Evolutionary conservation across 179 eudicot genomes (phyloP).

Genomic region (Beta macrorhiza): DNA sequence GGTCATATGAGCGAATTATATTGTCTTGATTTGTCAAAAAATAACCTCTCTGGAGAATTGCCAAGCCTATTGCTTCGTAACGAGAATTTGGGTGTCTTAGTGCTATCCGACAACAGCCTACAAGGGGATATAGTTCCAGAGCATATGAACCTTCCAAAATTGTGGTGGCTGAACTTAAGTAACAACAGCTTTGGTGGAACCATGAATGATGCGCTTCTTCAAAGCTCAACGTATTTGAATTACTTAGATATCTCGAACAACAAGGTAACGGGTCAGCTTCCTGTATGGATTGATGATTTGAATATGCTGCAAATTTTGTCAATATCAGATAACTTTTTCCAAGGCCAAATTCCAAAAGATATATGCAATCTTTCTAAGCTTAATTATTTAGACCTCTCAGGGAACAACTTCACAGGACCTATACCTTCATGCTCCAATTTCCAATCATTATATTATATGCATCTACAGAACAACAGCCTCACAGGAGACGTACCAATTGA

Average conservation of each 20-base stretch:
- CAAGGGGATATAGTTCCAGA: slow-evolving; percentile 8
- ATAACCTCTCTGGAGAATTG: slow-evolving; percentile 8
- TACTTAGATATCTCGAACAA: slow-evolving; percentile 15
- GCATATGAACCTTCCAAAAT: background rate
- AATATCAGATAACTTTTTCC: slow-evolving; percentile 3
- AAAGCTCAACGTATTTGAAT: background rate
- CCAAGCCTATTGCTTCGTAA: slow-evolving; percentile 5
- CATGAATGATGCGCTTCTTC: background rate
- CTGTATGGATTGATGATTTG: background rate
- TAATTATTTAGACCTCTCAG: background rate
- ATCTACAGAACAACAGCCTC: background rate
- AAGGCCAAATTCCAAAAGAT: background rate
- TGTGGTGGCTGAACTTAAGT: background rate
- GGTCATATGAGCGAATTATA: no score
- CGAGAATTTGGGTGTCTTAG: background rate
- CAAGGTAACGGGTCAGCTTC: background rate
- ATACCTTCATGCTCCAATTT: slow-evolving; percentile 6
- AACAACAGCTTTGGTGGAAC: slow-evolving; percentile 10
- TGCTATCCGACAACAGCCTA: background rate
- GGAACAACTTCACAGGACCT: slow-evolving; percentile 6
- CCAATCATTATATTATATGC: background rate
- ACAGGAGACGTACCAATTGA: background rate
- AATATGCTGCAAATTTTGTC: background rate
- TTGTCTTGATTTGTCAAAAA: no score
- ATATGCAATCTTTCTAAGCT: background rate